Conservation (phyloP, 306 rosid genomes). For the Purshia tridentata region DNA sequence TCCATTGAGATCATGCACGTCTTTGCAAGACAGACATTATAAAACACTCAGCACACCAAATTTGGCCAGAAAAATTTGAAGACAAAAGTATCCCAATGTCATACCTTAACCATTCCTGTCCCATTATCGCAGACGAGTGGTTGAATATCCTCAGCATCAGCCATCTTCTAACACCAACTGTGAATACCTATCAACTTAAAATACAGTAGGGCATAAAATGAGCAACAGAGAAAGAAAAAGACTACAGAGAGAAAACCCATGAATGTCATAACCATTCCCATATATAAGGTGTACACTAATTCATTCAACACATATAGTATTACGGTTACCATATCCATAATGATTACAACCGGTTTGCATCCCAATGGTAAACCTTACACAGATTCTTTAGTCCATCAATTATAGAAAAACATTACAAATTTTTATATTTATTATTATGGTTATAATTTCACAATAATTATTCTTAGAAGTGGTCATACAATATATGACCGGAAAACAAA, state of each 20-base stretch:
- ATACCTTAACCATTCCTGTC: constrained; percentile 92
- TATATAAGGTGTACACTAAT: not conserved
- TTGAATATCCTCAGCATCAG: constrained; percentile 85
- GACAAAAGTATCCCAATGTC: constrained; percentile 1
- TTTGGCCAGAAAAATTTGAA: not conserved
- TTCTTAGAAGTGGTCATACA: not conserved
- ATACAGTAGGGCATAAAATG: not conserved
- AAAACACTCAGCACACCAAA: not conserved
- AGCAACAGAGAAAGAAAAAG: not conserved
- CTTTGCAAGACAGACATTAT: not conserved
- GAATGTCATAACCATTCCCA: not conserved
- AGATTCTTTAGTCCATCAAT: not conserved
- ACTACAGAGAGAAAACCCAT: not conserved
- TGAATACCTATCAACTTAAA: constrained; percentile 8
- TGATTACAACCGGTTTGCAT: not conserved
- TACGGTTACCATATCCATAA: not conserved
- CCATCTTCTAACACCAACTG: constrained; percentile 54
- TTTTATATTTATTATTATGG: not conserved
- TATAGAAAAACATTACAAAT: not conserved
- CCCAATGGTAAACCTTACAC: not conserved
- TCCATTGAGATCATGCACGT: not conserved
- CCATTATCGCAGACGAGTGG: constrained; percentile 94
- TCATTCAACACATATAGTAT: not conserved
- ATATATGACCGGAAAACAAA: not conserved
- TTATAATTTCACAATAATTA: not conserved